phyloP scores from a whole-genome alignment of 768 basidiomycete species.

The Lentinus brumalis region DNA sequence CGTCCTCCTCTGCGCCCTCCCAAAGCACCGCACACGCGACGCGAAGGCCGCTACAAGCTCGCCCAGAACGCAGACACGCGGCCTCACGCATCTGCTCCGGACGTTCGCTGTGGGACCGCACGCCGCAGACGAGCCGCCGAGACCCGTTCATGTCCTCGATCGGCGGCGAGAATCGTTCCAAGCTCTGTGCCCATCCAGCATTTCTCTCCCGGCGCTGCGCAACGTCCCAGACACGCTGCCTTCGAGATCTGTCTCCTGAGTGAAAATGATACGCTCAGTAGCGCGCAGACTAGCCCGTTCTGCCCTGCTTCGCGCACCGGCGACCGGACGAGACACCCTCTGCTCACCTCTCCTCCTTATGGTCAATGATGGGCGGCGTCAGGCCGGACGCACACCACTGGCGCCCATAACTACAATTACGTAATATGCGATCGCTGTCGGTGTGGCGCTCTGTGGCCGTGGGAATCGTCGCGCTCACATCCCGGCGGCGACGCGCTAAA shows the following conservation, averaged over 20 bases:
- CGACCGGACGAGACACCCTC: not conserved
- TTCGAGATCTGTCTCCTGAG: not conserved
- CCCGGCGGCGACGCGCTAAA: too few relatives aligned
- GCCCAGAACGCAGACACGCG: too few relatives aligned
- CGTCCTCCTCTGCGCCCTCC: not conserved
- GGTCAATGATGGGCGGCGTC: not conserved
- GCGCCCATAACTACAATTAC: slow-evolving; percentile 3
- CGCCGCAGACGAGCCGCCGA: not conserved
- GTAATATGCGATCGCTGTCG: not conserved
- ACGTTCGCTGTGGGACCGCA: not conserved
- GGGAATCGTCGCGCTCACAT: too few relatives aligned
- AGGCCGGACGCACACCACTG: not conserved
- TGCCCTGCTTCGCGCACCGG: not conserved
- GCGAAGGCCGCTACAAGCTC: too few relatives aligned
- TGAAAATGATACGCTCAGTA: not conserved
- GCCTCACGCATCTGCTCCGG: too few relatives aligned
- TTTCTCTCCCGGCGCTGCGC: not conserved
- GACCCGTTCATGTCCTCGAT: not conserved
- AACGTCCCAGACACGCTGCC: not conserved
- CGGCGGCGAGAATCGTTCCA: not conserved
- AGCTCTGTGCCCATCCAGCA: not conserved
- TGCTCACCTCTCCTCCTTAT: not conserved
- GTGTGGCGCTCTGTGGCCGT: too few relatives aligned
- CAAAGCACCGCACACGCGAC: not conserved
- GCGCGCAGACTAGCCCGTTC: not conserved